Base-by-base conservation (phyloP, 306 rosid genomes). In the Oemleria cerasiformis region DNA sequence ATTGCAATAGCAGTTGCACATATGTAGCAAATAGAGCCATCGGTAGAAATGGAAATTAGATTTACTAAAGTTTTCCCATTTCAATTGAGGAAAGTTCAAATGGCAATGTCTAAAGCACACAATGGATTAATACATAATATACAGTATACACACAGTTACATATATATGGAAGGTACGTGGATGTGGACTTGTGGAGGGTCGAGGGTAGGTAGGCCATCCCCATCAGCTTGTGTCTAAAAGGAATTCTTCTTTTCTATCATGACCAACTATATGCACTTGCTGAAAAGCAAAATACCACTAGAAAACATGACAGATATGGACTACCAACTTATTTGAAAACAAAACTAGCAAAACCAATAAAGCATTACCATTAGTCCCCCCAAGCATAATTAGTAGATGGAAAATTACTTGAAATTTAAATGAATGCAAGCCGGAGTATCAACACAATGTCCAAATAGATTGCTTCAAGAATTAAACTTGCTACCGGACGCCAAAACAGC, bases 211-310 rank as follows among this genome's bases (percentile, higher is more conserved):
- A 21, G 8, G 36, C 15, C 16, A 13, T 55, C 61, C 61, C 21
- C 13, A 21, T 12, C 64, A 68, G 38, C 1, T 41, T 51, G 38
- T 39, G 38, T 51, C 7, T 11, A 39, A 68, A 68, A 16, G 63
- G 50, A 9, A 30, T 59, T 59, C 19, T 59, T 59, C 39, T 14
- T 15, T 59, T 34, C 64, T 59, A 30, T 59, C 19, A 30, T 36
- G 71, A 17, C 44, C 45, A 47, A 23, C 62, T 5, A 5, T 15
- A 65, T 14, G 44, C 71, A 68, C 25, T 68, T 68, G 6, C 60
- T 13, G 6, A 9, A 16, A 34, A 51, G 23, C 45, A 39, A 34
- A 13, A 68, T 7, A 7, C 41, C 15, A 15, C 20, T 8, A 68
- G 15, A 12, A 68, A 16, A 15, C 61, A 9, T 17, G 25, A 55